A percentile compares a stretch with the other conserved stretches of the same genome.
Evolutionary conservation across 371 early-diverging fungal species (phyloP).

Genomic region (Mycotypha africana): DNA sequence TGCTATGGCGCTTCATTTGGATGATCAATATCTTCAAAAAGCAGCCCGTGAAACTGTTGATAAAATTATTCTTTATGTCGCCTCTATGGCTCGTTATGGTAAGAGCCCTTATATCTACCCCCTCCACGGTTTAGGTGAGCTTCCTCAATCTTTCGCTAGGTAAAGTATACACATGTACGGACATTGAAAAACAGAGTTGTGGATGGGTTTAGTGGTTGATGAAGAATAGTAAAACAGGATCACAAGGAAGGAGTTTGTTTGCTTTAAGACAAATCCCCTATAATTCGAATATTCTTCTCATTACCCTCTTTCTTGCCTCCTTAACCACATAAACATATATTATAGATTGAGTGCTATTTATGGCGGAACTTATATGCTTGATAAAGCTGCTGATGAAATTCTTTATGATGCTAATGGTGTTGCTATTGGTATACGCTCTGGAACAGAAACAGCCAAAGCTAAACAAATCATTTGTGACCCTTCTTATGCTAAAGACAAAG

Average conservation of each 20-base stretch:
- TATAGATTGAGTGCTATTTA: slow-evolving; percentile 90
- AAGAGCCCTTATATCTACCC: slow-evolving; percentile 99
- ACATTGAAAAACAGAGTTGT: no score
- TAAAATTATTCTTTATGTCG: slow-evolving; percentile 91
- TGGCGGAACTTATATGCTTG: slow-evolving; percentile 98
- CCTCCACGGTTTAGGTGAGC: slow-evolving; percentile 97
- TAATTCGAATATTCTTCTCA: no score
- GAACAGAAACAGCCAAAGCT: slow-evolving; percentile 78
- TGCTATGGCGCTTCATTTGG: slow-evolving; percentile 95
- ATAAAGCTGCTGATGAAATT: slow-evolving; percentile 88
- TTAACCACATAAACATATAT: no score
- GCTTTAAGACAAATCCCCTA: no score
- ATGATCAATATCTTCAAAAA: slow-evolving; percentile 86
- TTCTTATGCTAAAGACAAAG: slow-evolving; percentile 80
- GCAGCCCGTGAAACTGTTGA: slow-evolving; percentile 93
- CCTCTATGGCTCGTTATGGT: slow-evolving; percentile 94
- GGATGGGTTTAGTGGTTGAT: no score
- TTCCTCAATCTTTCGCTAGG: slow-evolving; percentile 84
- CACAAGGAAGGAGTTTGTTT: no score
- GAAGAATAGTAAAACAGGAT: no score
- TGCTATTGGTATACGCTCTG: slow-evolving; percentile 86
- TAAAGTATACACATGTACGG: no score
- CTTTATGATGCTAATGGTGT: slow-evolving; percentile 80
- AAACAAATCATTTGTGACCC: slow-evolving; percentile 95
- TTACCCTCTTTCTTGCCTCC: neutral